These are phyloP conservation scores for Epithemia pelagica DNA, from an alignment of 108 stramenopile genomes.

Conservation along the genomic window DNA sequence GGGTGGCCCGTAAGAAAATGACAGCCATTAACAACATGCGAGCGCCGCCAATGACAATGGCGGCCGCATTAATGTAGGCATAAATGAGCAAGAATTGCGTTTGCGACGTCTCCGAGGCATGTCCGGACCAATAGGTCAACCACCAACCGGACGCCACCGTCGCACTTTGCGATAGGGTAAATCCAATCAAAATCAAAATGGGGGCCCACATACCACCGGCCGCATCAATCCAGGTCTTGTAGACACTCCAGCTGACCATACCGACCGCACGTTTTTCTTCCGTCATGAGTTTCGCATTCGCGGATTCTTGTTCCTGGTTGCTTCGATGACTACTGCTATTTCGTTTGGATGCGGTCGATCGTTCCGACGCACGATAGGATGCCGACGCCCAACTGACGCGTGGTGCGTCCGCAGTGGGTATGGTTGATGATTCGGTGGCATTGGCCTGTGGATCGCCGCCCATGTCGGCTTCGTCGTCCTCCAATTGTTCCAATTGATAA, in stretches of 20 bases:
- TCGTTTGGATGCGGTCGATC: no score
- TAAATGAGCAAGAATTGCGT: slow-evolving; percentile 39
- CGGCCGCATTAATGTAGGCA: slow-evolving; percentile 46
- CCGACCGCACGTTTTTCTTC: slow-evolving; percentile 53
- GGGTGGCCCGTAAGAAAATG: slow-evolving; percentile 43
- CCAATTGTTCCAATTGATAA: slow-evolving; percentile 1
- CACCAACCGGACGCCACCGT: slow-evolving; percentile 67
- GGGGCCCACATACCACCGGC: slow-evolving; percentile 63
- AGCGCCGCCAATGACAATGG: slow-evolving; percentile 38
- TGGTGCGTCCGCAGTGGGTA: background rate
- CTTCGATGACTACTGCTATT: no score
- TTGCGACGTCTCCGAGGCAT: slow-evolving; percentile 14
- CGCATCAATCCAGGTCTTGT: slow-evolving; percentile 66
- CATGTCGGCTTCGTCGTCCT: slow-evolving; percentile 3
- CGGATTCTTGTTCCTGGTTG: slow-evolving; percentile 5
- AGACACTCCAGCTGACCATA: slow-evolving; percentile 47
- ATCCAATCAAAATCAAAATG: slow-evolving; percentile 45
- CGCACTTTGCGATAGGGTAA: slow-evolving; percentile 36
- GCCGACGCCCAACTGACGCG: no score
- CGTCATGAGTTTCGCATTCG: slow-evolving; percentile 42
- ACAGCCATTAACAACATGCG: slow-evolving; percentile 36
- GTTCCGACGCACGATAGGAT: no score
- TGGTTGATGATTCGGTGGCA: no score
- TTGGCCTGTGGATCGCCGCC: no score
- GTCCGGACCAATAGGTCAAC: slow-evolving; percentile 52